phyloP scores from a whole-genome alignment of 306 rosid genomes.

The Trifolium pratense region DNA sequence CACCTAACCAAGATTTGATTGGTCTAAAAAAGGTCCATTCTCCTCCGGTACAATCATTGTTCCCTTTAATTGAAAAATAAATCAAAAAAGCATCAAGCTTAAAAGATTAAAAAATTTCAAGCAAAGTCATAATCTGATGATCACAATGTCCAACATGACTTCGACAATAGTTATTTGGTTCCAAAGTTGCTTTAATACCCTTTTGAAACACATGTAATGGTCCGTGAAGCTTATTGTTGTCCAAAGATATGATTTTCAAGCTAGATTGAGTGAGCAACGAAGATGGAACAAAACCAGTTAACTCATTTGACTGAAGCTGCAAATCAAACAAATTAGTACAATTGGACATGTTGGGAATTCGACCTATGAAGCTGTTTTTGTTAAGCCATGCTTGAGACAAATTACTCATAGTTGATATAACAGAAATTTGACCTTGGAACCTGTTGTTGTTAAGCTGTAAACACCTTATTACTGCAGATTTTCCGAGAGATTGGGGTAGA shows the following conservation, averaged over 20 bases:
- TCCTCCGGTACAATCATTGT: neutral
- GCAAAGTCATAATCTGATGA: constrained; percentile 52
- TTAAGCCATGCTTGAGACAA: neutral
- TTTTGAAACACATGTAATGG: constrained; percentile 56
- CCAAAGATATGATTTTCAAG: constrained; percentile 58
- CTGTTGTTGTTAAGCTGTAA: too few species aligned
- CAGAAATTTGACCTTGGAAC: too few species aligned
- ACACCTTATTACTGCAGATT: too few species aligned
- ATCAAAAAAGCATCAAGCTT: rapidly evolving
- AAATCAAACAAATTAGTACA: neutral
- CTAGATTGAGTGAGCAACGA: constrained; percentile 49
- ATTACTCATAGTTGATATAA: neutral
- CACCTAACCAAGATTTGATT: too few species aligned
- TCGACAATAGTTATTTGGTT: constrained; percentile 67
- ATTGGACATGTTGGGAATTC: neutral
- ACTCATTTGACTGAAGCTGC: neutral
- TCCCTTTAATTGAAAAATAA: neutral
- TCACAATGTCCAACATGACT: constrained; percentile 44
- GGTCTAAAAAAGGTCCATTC: neutral
- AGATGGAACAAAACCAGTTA: constrained; percentile 53
- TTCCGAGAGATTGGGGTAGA: too few species aligned
- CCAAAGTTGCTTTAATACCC: constrained; percentile 46
- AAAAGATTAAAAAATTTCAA: constrained; percentile 36
- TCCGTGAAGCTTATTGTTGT: constrained; percentile 69
- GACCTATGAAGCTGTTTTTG: neutral